A percentile compares a stretch with the other conserved stretches of the same genome.
Conservation (phyloP, 257 asterid genomes). For the Coffea canephora region DNA sequence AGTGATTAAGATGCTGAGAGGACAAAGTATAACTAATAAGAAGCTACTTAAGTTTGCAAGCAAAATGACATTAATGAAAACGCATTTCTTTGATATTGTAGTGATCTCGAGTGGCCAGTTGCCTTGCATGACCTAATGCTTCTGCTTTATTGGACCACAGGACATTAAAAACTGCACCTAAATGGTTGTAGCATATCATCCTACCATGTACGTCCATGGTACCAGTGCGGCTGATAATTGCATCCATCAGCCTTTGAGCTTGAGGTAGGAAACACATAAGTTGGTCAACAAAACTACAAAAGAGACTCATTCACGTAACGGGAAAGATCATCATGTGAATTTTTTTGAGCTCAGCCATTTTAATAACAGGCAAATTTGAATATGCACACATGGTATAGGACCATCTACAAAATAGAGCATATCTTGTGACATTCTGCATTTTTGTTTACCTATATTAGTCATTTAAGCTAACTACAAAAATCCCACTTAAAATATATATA, state of each 20-base stretch:
- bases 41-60: conserved; percentile 9
- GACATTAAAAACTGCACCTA: conserved; percentile 23
- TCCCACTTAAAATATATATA: not conserved
- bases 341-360: conserved; percentile 9
- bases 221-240: conserved; percentile 21
- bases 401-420: conserved; percentile 7
- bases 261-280: conserved; percentile 28
- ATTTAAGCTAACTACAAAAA: not conserved
- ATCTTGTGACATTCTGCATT: conserved; percentile 2
- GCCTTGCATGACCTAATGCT: conserved; percentile 12
- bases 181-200: conserved; percentile 14
- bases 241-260: conserved; percentile 25
- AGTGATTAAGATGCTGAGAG: not conserved
- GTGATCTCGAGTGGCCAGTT: conserved; percentile 12
- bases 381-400: not conserved
- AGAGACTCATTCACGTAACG: conserved; percentile 33
- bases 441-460: not conserved
- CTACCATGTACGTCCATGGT: conserved; percentile 8
- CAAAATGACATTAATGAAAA: conserved; percentile 12
- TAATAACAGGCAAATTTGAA: conserved; percentile 18
- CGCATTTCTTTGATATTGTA: conserved; percentile 1
- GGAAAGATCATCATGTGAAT: conserved; percentile 31
- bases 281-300: conserved; percentile 53
- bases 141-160: conserved; percentile 25
- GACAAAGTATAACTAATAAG: not conserved